Conservation (phyloP, 1,284 basidiomycete genomes). For the Irpex sp. region DNA sequence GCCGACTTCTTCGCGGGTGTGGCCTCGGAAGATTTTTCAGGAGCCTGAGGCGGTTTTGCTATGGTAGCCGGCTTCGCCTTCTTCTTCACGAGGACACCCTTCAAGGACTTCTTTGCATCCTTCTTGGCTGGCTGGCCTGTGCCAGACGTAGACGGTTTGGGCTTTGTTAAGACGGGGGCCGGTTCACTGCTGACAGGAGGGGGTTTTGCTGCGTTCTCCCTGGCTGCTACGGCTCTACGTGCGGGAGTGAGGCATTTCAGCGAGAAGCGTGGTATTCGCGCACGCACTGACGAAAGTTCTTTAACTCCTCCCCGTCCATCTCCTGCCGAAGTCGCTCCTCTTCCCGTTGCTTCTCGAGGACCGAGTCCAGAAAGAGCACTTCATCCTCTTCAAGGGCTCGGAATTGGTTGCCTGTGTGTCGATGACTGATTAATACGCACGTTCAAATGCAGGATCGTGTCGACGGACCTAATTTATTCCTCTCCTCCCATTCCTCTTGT, state of each 20-base stretch:
- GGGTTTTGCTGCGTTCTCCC: conserved; percentile 51
- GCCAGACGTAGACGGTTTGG: conserved; percentile 15
- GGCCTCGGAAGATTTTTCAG: background rate
- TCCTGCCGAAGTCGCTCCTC: conserved; percentile 73
- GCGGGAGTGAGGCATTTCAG: conserved; percentile 12
- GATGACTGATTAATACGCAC: conserved; percentile 10
- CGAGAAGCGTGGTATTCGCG: background rate
- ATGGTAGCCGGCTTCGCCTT: conserved; percentile 41
- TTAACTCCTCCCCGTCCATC: conserved; percentile 79
- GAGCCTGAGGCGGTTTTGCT: conserved; percentile 6
- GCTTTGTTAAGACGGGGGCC: conserved; percentile 20
- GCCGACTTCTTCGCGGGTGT: background rate
- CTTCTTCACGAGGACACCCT: conserved; percentile 79
- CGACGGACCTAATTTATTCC: conserved; percentile 75
- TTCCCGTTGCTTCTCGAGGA: conserved; percentile 71
- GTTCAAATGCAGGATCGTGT: conserved; percentile 1
- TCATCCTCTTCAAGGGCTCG: conserved; percentile 89
- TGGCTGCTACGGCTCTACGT: conserved; percentile 69
- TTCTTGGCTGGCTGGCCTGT: conserved; percentile 34
- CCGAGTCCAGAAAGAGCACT: conserved; percentile 82
- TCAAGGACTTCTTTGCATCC: conserved; percentile 58
- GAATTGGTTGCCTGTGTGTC: conserved; percentile 78
- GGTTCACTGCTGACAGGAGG: conserved; percentile 29
- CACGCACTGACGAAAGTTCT: conserved; percentile 72
- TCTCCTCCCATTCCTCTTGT: conserved; percentile 93